Percentiles rank a stretch among this genome's conserved stretches.
These are phyloP conservation scores for Neonectria ditissima DNA, from an alignment of 2,329 filamentous ascomycete genomes.

Conservation along the genomic window DNA sequence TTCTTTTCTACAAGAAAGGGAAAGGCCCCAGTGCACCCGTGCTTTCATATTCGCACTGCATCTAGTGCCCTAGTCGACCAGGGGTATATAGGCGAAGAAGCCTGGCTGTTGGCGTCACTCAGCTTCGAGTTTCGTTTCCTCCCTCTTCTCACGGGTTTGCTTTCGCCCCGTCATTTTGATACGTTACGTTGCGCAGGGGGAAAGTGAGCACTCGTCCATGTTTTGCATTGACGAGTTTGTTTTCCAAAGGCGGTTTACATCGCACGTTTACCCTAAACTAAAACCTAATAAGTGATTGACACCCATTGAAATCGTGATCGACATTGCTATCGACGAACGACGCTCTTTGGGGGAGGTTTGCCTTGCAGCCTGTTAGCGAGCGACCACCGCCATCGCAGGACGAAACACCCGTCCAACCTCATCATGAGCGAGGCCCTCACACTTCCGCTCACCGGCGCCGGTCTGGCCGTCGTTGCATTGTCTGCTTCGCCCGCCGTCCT, in stretches of 20 bases:
- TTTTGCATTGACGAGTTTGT: background rate
- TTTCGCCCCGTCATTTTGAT: background rate
- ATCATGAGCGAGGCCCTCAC: constrained; percentile 36
- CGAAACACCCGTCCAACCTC: background rate
- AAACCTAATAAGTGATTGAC: background rate
- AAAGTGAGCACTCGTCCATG: background rate
- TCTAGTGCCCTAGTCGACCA: background rate
- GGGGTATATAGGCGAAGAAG: constrained; percentile 8
- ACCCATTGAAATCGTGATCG: background rate
- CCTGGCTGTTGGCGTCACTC: constrained; percentile 4
- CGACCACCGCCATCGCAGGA: background rate
- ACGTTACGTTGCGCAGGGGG: constrained; percentile 1
- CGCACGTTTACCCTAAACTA: background rate
- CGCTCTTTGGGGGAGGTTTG: background rate
- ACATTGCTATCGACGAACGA: background rate
- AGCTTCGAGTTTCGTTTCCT: background rate
- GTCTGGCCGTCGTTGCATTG: constrained; percentile 51
- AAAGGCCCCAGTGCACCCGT: background rate
- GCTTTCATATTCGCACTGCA: background rate
- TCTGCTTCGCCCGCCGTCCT: constrained; percentile 53
- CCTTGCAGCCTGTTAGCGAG: background rate
- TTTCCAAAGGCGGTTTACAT: background rate
- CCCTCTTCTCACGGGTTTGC: background rate
- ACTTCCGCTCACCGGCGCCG: constrained; percentile 47
- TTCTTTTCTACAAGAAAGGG: background rate